Evolutionary conservation across 129 eudicot species (phyloP), one percentile per base, ranked within the genome.

Genomic region (Artemisia tridentata): DNA sequence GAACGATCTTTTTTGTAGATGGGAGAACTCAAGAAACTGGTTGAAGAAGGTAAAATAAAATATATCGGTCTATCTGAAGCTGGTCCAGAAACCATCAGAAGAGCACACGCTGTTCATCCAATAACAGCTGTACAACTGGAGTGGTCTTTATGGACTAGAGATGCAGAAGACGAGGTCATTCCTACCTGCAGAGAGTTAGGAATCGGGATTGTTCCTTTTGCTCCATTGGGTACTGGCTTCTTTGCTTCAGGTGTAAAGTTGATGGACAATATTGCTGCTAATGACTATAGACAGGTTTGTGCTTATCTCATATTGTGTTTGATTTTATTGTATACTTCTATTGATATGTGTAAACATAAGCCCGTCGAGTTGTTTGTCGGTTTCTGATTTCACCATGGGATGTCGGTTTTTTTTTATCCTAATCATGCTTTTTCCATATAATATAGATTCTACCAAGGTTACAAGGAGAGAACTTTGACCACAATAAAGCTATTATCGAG

Each of bases 161-260:
- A 86, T 68, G 66, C 75, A 12, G 91, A 86, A 71, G 78, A 78
- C 21, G 86, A 83, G 19, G 77, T 86, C 11, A 67, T 86, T 47
- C 85, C 91, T 41, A 80, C 87, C 60, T 86, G 91, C 84, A 86
- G 87, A 74, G 85, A 83, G 68, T 84, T 80, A 49, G 86, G 90
- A 12, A 88, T 88, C 23, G 88, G 90, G 11, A 88, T 88, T 54
- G 90, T 85, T 46, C 80, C 85, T 34, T 85, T 78, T 67, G 67
- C 80, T 61, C 89, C 88, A 15, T 82, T 82, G 13, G 88, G 88
- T 3, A 66, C 72, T 41, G 86, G 88, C 34, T 84, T 79, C 52
- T 68, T 84, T 19, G 53, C 84, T 15, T 41, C 27, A 4, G 92
- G 86, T 43, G 70, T 76, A 9, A 68, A 79, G 50, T 2, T 86